Percentiles rank a stretch among this genome's conserved stretches.
These are phyloP conservation scores for Chaetomium strumarium DNA, from an alignment of 2,329 filamentous ascomycete species.

Conservation along the genomic window DNA sequence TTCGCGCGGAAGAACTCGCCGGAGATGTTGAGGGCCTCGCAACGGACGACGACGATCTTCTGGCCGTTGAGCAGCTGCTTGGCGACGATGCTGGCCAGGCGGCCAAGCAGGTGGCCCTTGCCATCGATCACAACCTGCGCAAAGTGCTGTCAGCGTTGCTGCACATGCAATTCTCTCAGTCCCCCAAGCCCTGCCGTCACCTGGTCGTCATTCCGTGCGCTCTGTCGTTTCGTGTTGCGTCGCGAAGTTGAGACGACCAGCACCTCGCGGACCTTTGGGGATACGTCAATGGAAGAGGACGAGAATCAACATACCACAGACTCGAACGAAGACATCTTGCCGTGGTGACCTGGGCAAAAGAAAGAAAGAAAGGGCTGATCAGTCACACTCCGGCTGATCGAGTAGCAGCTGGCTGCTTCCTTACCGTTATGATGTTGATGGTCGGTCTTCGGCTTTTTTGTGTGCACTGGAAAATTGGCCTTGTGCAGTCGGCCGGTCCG, in stretches of 20 bases:
- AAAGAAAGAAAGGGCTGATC: slow-evolving; percentile 26
- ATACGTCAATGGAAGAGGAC: slow-evolving; percentile 10
- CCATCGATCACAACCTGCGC: slow-evolving; percentile 94
- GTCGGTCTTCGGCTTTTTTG: slow-evolving; percentile 26
- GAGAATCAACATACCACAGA: slow-evolving; percentile 25
- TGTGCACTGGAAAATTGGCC: slow-evolving; percentile 28
- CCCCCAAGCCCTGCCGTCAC: background rate
- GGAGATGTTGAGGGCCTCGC: slow-evolving; percentile 99
- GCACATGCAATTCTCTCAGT: background rate
- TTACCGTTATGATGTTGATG: slow-evolving; percentile 29
- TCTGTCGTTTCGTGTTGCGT: slow-evolving; percentile 6
- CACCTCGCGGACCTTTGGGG: slow-evolving; percentile 2
- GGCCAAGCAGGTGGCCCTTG: slow-evolving; percentile 99
- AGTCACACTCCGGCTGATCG: slow-evolving; percentile 27
- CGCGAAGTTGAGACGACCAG: slow-evolving; percentile 8
- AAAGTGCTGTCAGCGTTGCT: slow-evolving; percentile 31
- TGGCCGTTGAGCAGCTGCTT: slow-evolving; percentile 99
- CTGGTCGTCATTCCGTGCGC: background rate
- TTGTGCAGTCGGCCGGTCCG: slow-evolving; percentile 20
- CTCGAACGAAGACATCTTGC: slow-evolving; percentile 31
- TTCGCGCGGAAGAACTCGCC: slow-evolving; percentile 99
- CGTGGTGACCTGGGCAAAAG: slow-evolving; percentile 24
- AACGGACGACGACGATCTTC: slow-evolving; percentile 99
- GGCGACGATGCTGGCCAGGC: slow-evolving; percentile 94
- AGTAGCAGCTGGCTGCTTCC: slow-evolving; percentile 27